Evolutionary conservation across 371 early-diverging fungal genomes (phyloP).

Genomic region (Mucor velutinosus): DNA sequence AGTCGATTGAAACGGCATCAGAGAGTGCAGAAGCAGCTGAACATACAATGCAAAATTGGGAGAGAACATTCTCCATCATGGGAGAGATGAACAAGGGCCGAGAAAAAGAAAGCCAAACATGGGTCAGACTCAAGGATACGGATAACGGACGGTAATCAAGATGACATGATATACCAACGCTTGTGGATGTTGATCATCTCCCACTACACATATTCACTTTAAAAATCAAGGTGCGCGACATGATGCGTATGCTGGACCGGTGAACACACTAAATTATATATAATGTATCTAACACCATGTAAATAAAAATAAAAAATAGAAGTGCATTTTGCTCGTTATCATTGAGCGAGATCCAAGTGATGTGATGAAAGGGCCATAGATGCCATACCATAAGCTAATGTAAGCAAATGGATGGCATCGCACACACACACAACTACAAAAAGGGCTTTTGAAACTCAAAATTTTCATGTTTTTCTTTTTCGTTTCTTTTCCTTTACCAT

Average conservation of each 20-base stretch:
- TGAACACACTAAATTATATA: too few species aligned
- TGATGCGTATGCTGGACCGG: too few species aligned
- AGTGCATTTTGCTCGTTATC: too few species aligned
- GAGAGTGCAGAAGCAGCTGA: neutral
- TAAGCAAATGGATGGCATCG: neutral
- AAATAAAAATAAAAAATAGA: too few species aligned
- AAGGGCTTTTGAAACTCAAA: conserved; percentile 2
- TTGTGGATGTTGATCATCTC: neutral
- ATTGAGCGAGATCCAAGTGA: too few species aligned
- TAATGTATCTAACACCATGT: too few species aligned
- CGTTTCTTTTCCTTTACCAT: neutral
- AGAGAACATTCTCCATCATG: conserved; percentile 16
- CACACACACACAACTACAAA: neutral
- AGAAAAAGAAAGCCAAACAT: neutral
- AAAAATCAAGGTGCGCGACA: too few species aligned
- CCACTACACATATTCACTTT: neutral
- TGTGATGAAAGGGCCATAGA: too few species aligned
- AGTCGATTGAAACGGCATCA: neutral
- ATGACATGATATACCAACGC: neutral
- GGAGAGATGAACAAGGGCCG: conserved; percentile 3
- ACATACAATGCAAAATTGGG: conserved; percentile 20
- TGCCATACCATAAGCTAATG: too few species aligned
- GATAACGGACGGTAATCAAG: neutral
- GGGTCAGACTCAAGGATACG: conserved; percentile 1
- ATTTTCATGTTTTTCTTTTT: conserved; percentile 2